Evolutionary conservation across 305 asterid species (phyloP).

Genomic region (Fraxinus albicans): DNA sequence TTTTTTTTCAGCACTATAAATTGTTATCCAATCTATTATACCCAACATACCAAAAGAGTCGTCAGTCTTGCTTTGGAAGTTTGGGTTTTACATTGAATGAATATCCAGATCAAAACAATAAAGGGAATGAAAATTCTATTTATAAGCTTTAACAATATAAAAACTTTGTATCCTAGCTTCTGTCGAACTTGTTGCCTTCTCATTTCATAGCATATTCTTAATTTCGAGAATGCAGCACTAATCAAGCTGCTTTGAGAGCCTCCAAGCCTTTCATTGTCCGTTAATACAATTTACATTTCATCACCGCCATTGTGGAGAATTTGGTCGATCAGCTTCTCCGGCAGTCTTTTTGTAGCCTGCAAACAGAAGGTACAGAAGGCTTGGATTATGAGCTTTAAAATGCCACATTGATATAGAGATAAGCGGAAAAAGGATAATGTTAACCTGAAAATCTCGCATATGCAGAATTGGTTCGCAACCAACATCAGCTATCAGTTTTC

Average conservation of each 20-base stretch:
- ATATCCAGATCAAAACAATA: not conserved
- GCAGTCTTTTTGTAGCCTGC: constrained; percentile 76
- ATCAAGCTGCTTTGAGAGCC: not conserved
- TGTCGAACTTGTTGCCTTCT: not conserved
- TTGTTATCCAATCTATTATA: not conserved
- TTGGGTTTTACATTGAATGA: not conserved
- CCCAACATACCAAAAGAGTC: not conserved
- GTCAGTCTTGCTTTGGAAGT: not conserved
- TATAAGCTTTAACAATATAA: not conserved
- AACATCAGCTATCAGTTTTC: constrained; percentile 81
- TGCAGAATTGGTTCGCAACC: constrained; percentile 97
- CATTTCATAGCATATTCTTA: not conserved
- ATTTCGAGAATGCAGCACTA: not conserved
- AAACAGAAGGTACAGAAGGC: not conserved
- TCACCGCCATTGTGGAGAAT: constrained; percentile 43
- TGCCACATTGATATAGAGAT: not conserved
- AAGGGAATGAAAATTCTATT: not conserved
- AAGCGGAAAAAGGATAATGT: constrained; percentile 1
- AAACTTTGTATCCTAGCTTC: not conserved
- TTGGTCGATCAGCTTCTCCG: constrained; percentile 73
- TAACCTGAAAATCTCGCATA: constrained; percentile 95
- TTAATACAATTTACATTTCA: constrained; percentile 19
- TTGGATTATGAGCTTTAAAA: not conserved
- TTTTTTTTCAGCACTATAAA: not conserved
- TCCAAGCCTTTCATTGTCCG: not conserved